Conservation (phyloP, 192 early-diverging fungal genomes). For the Allomyces macrogynus region DNA sequence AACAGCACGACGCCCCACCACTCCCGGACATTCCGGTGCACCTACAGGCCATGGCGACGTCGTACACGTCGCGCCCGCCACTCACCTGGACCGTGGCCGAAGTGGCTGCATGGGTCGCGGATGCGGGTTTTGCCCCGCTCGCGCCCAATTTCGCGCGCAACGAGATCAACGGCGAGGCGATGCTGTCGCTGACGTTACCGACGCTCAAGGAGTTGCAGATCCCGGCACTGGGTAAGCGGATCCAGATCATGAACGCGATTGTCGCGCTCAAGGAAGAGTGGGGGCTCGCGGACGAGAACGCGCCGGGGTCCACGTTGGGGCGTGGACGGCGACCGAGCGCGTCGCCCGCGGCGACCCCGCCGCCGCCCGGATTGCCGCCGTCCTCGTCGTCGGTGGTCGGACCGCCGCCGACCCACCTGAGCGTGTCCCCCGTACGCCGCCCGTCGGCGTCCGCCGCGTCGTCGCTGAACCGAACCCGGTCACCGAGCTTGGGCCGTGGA, state of each 20-base stretch:
- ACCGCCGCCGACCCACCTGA: no score
- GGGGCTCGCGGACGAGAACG: not conserved
- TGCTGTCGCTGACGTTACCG: slow-evolving; percentile 36
- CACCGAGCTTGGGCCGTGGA: no score
- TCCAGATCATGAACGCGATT: slow-evolving; percentile 45
- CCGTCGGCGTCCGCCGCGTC: no score
- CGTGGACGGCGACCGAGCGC: not conserved
- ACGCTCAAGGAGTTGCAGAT: slow-evolving; percentile 47
- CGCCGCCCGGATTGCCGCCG: not conserved
- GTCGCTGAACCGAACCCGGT: no score
- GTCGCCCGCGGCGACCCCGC: not conserved
- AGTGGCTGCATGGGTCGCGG: slow-evolving; percentile 34
- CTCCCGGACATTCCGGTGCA: not conserved
- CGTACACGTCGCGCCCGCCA: slow-evolving; percentile 6
- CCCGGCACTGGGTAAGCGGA: slow-evolving; percentile 35
- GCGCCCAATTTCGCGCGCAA: slow-evolving; percentile 29
- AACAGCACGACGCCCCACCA: not conserved
- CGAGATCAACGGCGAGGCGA: slow-evolving; percentile 42
- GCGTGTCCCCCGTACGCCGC: no score
- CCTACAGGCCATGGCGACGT: not conserved
- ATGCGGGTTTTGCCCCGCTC: slow-evolving; percentile 24
- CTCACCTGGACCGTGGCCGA: slow-evolving; percentile 29
- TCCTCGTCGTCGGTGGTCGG: not conserved
- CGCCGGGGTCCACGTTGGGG: not conserved
- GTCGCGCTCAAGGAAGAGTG: slow-evolving; percentile 23